A percentile compares a stretch with the other conserved stretches of the same genome.
Conservation (phyloP, 371 early-diverging fungal genomes). For the Batkoa obscura region DNA sequence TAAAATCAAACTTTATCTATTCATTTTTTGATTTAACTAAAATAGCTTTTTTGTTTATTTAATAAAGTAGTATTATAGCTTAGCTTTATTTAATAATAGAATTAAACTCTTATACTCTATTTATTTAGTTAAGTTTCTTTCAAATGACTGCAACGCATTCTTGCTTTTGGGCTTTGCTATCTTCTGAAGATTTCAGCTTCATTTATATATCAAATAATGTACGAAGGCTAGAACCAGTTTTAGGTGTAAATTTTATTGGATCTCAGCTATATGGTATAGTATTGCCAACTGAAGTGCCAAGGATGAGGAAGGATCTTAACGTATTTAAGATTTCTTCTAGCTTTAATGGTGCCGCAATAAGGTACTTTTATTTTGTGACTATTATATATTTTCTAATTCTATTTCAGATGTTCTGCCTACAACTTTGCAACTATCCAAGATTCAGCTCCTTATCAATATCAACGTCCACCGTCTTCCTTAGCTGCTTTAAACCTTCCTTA, state of each 20-base stretch:
- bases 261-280: background rate
- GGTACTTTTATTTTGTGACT: background rate
- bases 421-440: background rate
- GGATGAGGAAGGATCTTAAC: background rate
- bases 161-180: constrained; percentile 2
- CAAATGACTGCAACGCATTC: background rate
- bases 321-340: background rate
- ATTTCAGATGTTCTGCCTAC: background rate
- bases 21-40: too few species aligned
- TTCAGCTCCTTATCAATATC: background rate
- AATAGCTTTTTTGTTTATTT: too few species aligned
- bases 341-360: background rate
- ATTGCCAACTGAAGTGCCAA: background rate
- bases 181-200: background rate
- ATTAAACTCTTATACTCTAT: background rate
- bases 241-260: background rate
- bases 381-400: background rate
- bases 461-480: too few species aligned
- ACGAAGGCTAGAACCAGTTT: background rate
- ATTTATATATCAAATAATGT: constrained; percentile 5
- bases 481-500: background rate
- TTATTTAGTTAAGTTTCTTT: background rate
- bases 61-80: too few species aligned
- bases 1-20: too few species aligned
- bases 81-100: too few species aligned